phyloP scores from a whole-genome alignment of 2,329 filamentous ascomycete genomes.

The Chaetothyriales sp. region DNA sequence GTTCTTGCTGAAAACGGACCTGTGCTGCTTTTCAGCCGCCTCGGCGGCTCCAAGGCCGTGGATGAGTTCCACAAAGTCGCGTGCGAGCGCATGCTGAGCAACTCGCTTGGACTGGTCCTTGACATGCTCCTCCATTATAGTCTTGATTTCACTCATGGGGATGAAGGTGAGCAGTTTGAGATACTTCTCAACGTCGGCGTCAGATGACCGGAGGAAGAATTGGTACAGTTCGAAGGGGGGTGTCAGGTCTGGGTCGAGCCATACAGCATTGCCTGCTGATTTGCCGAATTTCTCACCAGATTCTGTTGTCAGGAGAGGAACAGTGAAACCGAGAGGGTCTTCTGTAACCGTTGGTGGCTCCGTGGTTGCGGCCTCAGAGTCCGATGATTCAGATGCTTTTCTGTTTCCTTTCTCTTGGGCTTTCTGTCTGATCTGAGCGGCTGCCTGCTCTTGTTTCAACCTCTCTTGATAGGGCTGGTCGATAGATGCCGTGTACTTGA shows the following conservation, averaged over 20 bases:
- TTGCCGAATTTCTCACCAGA: slow-evolving; percentile 89
- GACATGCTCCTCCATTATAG: slow-evolving; percentile 53
- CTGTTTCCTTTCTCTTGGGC: slow-evolving; percentile 22
- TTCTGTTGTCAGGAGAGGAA: slow-evolving; percentile 72
- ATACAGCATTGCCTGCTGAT: slow-evolving; percentile 82
- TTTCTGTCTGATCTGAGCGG: slow-evolving; percentile 10
- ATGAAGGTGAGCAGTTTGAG: slow-evolving; percentile 86
- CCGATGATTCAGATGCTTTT: slow-evolving; percentile 7
- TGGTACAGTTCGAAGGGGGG: slow-evolving; percentile 75
- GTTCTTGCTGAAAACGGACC: slow-evolving; percentile 28
- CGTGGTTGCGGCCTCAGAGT: slow-evolving; percentile 4
- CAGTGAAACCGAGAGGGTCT: slow-evolving; percentile 69
- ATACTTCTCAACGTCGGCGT: slow-evolving; percentile 65
- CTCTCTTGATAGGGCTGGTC: slow-evolving; percentile 29
- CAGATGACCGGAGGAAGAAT: slow-evolving; percentile 72
- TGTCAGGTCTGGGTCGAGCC: slow-evolving; percentile 74
- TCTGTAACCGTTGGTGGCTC: slow-evolving; percentile 20
- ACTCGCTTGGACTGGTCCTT: slow-evolving; percentile 53
- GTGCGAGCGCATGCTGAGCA: slow-evolving; percentile 71
- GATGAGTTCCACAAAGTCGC: slow-evolving; percentile 64
- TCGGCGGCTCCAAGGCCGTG: slow-evolving; percentile 55
- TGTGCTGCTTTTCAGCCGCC: slow-evolving; percentile 44
- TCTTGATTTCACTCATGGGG: slow-evolving; percentile 51
- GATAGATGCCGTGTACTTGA: slow-evolving; percentile 55
- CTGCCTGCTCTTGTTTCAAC: slow-evolving; percentile 2